These are phyloP conservation scores for Gleditsia sinensis DNA, from an alignment of 306 rosid genomes.

Conservation along the genomic window DNA sequence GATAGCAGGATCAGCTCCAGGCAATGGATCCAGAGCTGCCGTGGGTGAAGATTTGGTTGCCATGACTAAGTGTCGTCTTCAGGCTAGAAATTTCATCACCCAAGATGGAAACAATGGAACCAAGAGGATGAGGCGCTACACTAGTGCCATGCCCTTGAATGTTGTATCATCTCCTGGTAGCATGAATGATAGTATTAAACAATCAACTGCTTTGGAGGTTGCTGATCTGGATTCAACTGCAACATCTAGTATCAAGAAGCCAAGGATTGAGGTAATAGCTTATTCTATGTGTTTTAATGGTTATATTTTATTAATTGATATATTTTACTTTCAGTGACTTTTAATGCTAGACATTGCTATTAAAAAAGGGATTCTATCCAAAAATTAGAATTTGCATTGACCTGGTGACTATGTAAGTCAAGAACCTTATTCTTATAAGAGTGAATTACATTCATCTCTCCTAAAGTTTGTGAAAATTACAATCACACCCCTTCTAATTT, in stretches of 20 bases:
- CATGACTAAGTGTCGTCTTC: slow-evolving; percentile 86
- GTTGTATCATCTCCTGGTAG: slow-evolving; percentile 71
- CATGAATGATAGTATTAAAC: slow-evolving; percentile 63
- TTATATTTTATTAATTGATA: slow-evolving; percentile 19
- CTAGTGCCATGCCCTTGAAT: slow-evolving; percentile 75
- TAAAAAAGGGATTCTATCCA: neutral
- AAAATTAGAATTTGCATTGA: slow-evolving; percentile 19
- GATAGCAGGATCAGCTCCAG: slow-evolving; percentile 95
- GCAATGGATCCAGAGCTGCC: slow-evolving; percentile 95
- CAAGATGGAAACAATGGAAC: slow-evolving; percentile 80
- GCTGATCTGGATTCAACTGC: slow-evolving; percentile 80
- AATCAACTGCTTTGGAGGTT: slow-evolving; percentile 54
- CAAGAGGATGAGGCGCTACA: slow-evolving; percentile 82
- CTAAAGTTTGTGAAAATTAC: too few relatives aligned
- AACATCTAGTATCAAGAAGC: slow-evolving; percentile 72
- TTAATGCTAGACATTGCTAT: slow-evolving; percentile 3
- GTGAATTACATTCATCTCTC: too few relatives aligned
- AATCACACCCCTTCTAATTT: too few relatives aligned
- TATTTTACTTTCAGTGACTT: neutral
- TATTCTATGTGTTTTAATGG: slow-evolving; percentile 17
- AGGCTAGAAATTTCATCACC: slow-evolving; percentile 65
- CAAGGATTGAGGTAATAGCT: slow-evolving; percentile 64
- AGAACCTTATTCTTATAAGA: too few relatives aligned
- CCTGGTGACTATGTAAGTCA: neutral
- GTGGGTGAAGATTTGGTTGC: slow-evolving; percentile 97